Evolutionary conservation across 805 yeast species (phyloP).

Genomic region (Ogataea methylovora): DNA sequence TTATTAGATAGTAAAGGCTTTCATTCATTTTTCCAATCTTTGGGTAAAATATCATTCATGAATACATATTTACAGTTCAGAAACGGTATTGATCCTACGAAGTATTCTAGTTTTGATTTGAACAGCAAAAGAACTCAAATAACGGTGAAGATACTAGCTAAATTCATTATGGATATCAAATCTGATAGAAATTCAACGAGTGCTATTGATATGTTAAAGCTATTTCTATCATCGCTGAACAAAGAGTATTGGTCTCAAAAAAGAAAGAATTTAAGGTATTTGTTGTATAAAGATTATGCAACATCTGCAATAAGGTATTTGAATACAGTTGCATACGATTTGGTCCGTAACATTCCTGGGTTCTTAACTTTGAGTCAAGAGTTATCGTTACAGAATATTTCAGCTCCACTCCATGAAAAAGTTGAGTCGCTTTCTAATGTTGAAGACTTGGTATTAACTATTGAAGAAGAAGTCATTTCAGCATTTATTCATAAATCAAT

Average conservation of each 20-base stretch:
- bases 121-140: conserved; percentile 9
- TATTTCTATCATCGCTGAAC: conserved; percentile 9
- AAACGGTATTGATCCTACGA: conserved; percentile 13
- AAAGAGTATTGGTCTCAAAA: conserved; percentile 11
- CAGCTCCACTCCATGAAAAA: conserved; percentile 16
- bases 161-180: conserved; percentile 6
- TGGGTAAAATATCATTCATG: conserved; percentile 6
- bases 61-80: conserved; percentile 11
- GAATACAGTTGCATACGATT: conserved; percentile 14
- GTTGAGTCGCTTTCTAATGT: conserved; percentile 15
- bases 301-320: conserved; percentile 16
- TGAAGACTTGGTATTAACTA: conserved; percentile 12
- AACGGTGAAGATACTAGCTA: conserved; percentile 14
- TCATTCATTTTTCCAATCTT: conserved; percentile 8
- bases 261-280: not conserved
- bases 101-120: conserved; percentile 10
- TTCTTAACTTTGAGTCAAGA: conserved; percentile 12
- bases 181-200: not conserved
- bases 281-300: conserved; percentile 9
- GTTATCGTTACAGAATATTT: conserved; percentile 10
- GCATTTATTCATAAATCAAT: conserved; percentile 8
- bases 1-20: conserved; percentile 6
- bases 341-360: conserved; percentile 12
- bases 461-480: conserved; percentile 15
- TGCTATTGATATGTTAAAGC: conserved; percentile 1